phyloP scores from a whole-genome alignment of 2,329 filamentous ascomycete species.

The Cladophialophora psammophila region DNA sequence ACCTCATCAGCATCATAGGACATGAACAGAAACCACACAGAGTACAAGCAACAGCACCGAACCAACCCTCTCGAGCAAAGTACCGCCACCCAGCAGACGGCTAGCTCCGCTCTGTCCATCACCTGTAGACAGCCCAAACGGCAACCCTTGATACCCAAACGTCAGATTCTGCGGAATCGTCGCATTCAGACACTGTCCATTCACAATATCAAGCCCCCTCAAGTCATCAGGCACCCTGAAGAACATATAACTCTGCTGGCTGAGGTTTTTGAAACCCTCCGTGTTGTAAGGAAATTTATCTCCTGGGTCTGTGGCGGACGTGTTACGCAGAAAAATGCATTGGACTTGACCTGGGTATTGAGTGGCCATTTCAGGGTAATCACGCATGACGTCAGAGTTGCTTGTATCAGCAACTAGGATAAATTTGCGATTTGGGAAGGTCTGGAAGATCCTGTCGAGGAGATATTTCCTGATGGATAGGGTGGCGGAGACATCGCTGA shows the following conservation, averaged over 20 bases:
- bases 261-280: conserved; percentile 70
- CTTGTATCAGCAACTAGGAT: conserved; percentile 78
- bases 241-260: conserved; percentile 78
- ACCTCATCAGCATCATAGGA: conserved; percentile 1
- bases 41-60: conserved; percentile 20
- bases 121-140: conserved; percentile 46
- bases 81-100: conserved; percentile 4
- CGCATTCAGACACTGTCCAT: conserved; percentile 72
- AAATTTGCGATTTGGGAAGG: conserved; percentile 77
- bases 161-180: conserved; percentile 74
- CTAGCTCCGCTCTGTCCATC: conserved; percentile 24
- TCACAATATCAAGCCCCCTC: conserved; percentile 68
- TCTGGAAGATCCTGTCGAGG: conserved; percentile 75
- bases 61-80: conserved; percentile 12
- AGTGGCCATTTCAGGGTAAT: conserved; percentile 65
- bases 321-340: conserved; percentile 80
- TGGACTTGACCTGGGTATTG: conserved; percentile 75
- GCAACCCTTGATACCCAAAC: conserved; percentile 69
- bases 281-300: conserved; percentile 80
- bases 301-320: conserved; percentile 69
- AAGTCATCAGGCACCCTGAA: conserved; percentile 76
- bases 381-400: conserved; percentile 77
- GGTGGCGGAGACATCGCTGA: conserved; percentile 76
- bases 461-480: conserved; percentile 74
- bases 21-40: conserved; percentile 19